Evolutionary conservation across 2,329 filamentous ascomycete genomes (phyloP).

Genomic region (Fusarium papillatum): DNA sequence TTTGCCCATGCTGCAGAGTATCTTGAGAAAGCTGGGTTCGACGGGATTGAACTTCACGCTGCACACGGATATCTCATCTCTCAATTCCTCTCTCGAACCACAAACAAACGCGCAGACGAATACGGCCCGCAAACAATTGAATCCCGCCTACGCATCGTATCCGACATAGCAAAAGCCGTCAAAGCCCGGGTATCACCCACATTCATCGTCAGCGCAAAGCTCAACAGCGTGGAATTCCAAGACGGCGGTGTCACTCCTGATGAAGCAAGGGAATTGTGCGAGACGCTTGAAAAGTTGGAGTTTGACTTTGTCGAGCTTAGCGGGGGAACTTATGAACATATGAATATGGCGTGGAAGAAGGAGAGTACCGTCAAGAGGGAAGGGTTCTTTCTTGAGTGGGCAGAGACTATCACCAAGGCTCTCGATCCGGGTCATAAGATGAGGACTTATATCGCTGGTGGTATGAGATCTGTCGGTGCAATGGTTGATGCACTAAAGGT

Average conservation of each 20-base stretch:
- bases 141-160: slow-evolving; percentile 59
- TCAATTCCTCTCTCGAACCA: slow-evolving; percentile 63
- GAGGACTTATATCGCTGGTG: slow-evolving; percentile 69
- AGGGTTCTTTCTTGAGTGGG: slow-evolving; percentile 72
- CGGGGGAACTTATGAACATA: slow-evolving; percentile 70
- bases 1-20: slow-evolving; percentile 75
- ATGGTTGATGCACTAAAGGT: slow-evolving; percentile 70
- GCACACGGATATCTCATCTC: slow-evolving; percentile 68
- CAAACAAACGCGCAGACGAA: slow-evolving; percentile 64
- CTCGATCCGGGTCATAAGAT: slow-evolving; percentile 56
- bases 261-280: slow-evolving; percentile 63
- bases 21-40: slow-evolving; percentile 72
- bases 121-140: slow-evolving; percentile 59
- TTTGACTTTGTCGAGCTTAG: slow-evolving; percentile 72
- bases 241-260: slow-evolving; percentile 64
- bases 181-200: slow-evolving; percentile 45
- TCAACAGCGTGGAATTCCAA: slow-evolving; percentile 70
- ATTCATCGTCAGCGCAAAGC: slow-evolving; percentile 66
- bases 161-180: slow-evolving; percentile 55
- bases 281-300: slow-evolving; percentile 59
- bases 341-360: slow-evolving; percentile 63
- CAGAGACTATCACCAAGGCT: slow-evolving; percentile 60
- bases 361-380: slow-evolving; percentile 68
- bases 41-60: slow-evolving; percentile 65
- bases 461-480: slow-evolving; percentile 65